Evolutionary conservation across 2,329 filamentous ascomycete species (phyloP), one percentile per base, ranked within the genome.

Genomic region (Fusarium cicatricum): DNA sequence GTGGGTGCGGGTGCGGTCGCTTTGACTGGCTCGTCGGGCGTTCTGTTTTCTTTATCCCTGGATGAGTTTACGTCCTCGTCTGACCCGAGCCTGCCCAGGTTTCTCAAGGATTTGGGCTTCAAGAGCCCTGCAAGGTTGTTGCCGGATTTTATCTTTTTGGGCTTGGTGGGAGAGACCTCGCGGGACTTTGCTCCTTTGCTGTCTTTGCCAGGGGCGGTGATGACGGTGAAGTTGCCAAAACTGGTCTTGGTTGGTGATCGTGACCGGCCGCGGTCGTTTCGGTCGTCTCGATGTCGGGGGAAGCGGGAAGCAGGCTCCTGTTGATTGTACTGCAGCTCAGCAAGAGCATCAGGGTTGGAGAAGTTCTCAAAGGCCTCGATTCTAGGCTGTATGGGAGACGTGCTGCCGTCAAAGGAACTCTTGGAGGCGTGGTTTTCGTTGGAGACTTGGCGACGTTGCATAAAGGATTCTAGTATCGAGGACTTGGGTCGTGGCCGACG

Each of bases 41-140:
- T 88, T 48, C 82, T 83, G 72, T 97, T 97, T 74, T 97, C 92
- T 75, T 96, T 96, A 72, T 94, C 88, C 67, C 85, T 88, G 23
- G 74, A 75, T 34, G 76, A 73, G 33, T 78, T 79, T 19, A 78
- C 74, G 47, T 81, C 78, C 7, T 85, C 83, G 11, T 85, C 83
- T 29, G 76, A 76, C 48, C 82, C 78, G 40, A 79, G 69, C 53
- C 80, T 82, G 58, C 85, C 83, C 19, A 89, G 75, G 62, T 85
- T 88, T 69, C 88, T 91, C 47, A 87, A 82, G 10, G 91, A 92
- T 71, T 89, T 92, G 55, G 87, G 86, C 52, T 89, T 88, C 45
- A 97, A 83, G 49, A 97, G 83, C 5, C 83, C 86, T 1, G 86
- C 86, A n/a, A 98, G 81, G 71, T 92, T 96, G 28, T 90, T 90